These are phyloP conservation scores for Penicillium sp. DNA, from an alignment of 2,329 filamentous ascomycete species.

Conservation along the genomic window DNA sequence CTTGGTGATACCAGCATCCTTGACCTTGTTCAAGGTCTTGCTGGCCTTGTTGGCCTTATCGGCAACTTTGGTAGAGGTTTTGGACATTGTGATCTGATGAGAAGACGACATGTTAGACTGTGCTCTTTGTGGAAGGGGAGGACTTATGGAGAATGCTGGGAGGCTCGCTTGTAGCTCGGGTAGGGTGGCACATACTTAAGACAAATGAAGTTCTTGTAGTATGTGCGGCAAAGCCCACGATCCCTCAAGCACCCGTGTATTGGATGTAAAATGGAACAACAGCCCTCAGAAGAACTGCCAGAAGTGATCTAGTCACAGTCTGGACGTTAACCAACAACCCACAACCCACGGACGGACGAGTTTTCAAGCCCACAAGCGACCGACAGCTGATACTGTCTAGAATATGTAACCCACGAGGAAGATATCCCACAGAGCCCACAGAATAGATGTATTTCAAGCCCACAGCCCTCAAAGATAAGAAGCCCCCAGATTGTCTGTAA, in stretches of 20 bases:
- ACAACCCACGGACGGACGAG: conserved; percentile 41
- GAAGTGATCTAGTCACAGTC: conserved; percentile 33
- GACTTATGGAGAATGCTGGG: conserved; percentile 6
- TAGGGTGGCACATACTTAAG: conserved; percentile 14
- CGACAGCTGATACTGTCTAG: conserved; percentile 43
- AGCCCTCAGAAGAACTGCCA: conserved; percentile 29
- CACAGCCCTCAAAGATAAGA: conserved; percentile 42
- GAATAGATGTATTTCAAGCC: conserved; percentile 42
- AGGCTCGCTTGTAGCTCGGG: conserved; percentile 10
- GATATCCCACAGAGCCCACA: conserved; percentile 41
- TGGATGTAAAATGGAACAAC: conserved; percentile 26
- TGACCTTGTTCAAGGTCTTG: conserved; percentile 48
- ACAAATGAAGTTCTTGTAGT: conserved; percentile 21
- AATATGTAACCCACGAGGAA: conserved; percentile 42
- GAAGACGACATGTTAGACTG: conserved; percentile 18
- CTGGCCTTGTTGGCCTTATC: conserved; percentile 36
- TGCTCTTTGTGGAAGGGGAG: not conserved
- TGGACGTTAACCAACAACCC: conserved; percentile 41
- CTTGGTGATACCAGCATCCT: conserved; percentile 47
- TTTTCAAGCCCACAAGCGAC: conserved; percentile 44
- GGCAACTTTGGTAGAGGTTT: conserved; percentile 40
- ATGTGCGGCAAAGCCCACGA: conserved; percentile 38
- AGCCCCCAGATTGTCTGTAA: conserved; percentile 38
- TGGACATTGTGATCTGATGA: conserved; percentile 42
- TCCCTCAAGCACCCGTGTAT: conserved; percentile 38